Conservation (phyloP, 2,329 filamentous ascomycete genomes). For the Chaetothyriales sp. region DNA sequence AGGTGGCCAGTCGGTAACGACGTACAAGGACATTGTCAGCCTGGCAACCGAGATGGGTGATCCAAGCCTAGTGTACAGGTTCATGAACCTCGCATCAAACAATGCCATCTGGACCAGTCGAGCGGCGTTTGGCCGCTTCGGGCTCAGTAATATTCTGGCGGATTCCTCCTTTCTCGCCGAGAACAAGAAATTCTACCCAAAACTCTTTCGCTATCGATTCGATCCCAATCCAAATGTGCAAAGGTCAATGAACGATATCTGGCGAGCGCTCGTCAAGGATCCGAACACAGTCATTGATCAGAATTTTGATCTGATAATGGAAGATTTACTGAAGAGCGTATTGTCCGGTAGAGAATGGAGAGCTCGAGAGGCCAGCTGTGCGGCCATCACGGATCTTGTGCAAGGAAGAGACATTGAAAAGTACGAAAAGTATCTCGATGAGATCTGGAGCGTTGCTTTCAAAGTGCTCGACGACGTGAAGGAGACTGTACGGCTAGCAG, state of each 20-base stretch:
- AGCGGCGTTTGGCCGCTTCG: conserved; percentile 88
- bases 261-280: conserved; percentile 90
- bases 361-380: conserved; percentile 80
- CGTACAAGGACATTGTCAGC: conserved; percentile 93
- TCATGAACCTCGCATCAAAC: conserved; percentile 94
- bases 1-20: conserved; percentile 77
- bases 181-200: conserved; percentile 89
- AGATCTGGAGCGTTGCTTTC: conserved; percentile 75
- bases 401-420: conserved; percentile 61
- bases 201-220: conserved; percentile 86
- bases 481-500: conserved; percentile 68
- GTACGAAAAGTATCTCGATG: conserved; percentile 72
- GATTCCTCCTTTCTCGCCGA: conserved; percentile 63
- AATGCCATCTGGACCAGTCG: conserved; percentile 96
- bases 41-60: conserved; percentile 94
- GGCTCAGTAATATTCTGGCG: conserved; percentile 79
- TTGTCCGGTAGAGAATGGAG: conserved; percentile 78
- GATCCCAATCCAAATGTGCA: conserved; percentile 91
- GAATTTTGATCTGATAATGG: conserved; percentile 80
- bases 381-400: conserved; percentile 74
- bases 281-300: conserved; percentile 59
- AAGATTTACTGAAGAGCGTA: conserved; percentile 73
- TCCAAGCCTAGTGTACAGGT: conserved; percentile 90
- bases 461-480: conserved; percentile 96
- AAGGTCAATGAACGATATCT: conserved; percentile 93